These are phyloP conservation scores for Fusarium sp. DNA, from an alignment of 2,329 filamentous ascomycete species.

Conservation along the genomic window DNA sequence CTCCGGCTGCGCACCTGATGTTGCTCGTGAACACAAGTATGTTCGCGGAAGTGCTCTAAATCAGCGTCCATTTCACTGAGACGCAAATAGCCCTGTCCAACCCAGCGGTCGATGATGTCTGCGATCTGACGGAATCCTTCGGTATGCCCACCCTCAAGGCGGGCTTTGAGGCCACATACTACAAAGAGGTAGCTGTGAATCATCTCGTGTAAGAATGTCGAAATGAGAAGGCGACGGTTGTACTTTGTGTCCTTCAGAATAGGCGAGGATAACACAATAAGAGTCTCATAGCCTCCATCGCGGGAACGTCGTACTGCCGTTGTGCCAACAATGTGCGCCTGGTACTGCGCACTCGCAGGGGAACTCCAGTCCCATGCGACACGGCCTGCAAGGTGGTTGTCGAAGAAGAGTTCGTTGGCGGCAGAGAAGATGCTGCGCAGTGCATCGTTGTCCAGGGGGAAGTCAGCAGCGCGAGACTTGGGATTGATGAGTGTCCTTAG, in stretches of 20 bases:
- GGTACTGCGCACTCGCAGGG: conserved; percentile 64
- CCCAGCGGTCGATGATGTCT: conserved; percentile 73
- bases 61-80: conserved; percentile 75
- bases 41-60: conserved; percentile 66
- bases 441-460: conserved; percentile 70
- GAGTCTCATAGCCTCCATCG: conserved; percentile 71
- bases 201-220: conserved; percentile 76
- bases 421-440: conserved; percentile 72
- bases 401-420: conserved; percentile 75
- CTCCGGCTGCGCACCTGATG: conserved; percentile 39
- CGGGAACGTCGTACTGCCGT: conserved; percentile 69
- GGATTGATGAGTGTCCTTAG: conserved; percentile 70
- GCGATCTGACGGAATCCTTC: conserved; percentile 72
- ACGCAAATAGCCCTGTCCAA: conserved; percentile 68
- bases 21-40: conserved; percentile 45
- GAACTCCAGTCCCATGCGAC: conserved; percentile 76
- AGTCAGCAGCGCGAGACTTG: conserved; percentile 62
- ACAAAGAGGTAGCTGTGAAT: conserved; percentile 78
- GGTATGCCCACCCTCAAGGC: conserved; percentile 72
- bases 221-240: conserved; percentile 73
- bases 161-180: conserved; percentile 71
- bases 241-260: conserved; percentile 71
- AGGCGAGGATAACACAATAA: conserved; percentile 73
- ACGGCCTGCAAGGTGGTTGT: conserved; percentile 67
- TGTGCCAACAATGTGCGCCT: conserved; percentile 72